Evolutionary conservation across 2,329 filamentous ascomycete genomes (phyloP).

Genomic region (Pseudocercospora cruenta): DNA sequence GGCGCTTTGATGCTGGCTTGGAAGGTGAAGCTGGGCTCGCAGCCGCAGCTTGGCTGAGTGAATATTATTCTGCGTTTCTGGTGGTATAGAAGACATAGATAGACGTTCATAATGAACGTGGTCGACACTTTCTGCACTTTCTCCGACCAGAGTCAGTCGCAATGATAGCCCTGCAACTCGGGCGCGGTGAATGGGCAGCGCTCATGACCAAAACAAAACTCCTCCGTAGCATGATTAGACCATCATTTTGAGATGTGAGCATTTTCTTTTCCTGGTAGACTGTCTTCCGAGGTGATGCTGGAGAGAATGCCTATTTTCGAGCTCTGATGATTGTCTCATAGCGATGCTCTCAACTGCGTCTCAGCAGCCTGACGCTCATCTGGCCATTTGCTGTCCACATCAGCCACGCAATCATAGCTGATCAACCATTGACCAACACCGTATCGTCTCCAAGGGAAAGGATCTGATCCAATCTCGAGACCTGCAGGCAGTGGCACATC

Average conservation of each 20-base stretch:
- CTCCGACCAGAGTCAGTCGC: no score
- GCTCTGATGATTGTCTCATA: neutral
- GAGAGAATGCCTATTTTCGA: neutral
- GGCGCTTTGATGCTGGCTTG: conserved; percentile 44
- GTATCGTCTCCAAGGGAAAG: conserved; percentile 23
- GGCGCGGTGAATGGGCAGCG: no score
- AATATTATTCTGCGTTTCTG: conserved; percentile 56
- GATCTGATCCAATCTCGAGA: conserved; percentile 18
- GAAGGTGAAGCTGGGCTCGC: conserved; percentile 8
- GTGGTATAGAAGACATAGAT: neutral
- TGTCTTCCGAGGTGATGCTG: neutral
- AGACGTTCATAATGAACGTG: neutral
- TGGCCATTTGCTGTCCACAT: conserved; percentile 23
- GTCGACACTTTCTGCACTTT: neutral
- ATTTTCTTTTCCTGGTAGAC: neutral
- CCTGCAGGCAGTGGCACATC: conserved; percentile 9
- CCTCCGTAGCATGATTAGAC: neutral
- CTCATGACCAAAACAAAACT: no score
- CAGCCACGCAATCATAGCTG: conserved; percentile 20
- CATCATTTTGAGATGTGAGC: neutral
- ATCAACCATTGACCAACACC: conserved; percentile 25
- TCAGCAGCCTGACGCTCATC: neutral
- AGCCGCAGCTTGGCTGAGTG: conserved; percentile 53
- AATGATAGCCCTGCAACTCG: no score
- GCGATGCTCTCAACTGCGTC: conserved; percentile 11